phyloP scores from a whole-genome alignment of 805 yeast genomes.

The Ascoidea asiatica region DNA sequence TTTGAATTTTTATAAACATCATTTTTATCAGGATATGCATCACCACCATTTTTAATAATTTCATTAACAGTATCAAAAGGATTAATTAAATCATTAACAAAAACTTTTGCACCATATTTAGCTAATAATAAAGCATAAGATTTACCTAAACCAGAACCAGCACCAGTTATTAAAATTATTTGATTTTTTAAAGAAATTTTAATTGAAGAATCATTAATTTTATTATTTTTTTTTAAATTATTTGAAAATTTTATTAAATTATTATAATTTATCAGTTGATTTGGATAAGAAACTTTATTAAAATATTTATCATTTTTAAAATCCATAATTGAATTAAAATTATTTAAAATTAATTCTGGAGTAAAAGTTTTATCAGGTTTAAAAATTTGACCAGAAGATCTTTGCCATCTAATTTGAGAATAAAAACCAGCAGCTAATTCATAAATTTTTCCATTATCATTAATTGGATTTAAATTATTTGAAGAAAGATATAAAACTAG shows the following conservation, averaged over 20 bases:
- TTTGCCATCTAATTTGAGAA: slow-evolving; percentile 90
- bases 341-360: slow-evolving; percentile 68
- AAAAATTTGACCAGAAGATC: slow-evolving; percentile 76
- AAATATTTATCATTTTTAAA: slow-evolving; percentile 42
- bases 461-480: slow-evolving; percentile 26
- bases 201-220: slow-evolving; percentile 19
- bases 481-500: slow-evolving; percentile 72
- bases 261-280: slow-evolving; percentile 57
- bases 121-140: slow-evolving; percentile 81
- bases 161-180: slow-evolving; percentile 89
- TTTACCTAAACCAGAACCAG: slow-evolving; percentile 89
- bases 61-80: slow-evolving; percentile 65
- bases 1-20: slow-evolving; percentile 70
- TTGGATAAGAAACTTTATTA: slow-evolving; percentile 52
- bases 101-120: slow-evolving; percentile 87
- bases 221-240: slow-evolving; percentile 40
- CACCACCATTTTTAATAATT: slow-evolving; percentile 58
- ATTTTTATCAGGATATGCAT: slow-evolving; percentile 73
- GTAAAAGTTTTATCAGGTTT: slow-evolving; percentile 68
- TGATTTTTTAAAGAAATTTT: slow-evolving; percentile 57
- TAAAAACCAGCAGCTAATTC: slow-evolving; percentile 93
- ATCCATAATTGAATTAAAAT: slow-evolving; percentile 48
- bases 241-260: slow-evolving; percentile 39
- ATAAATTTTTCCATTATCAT: slow-evolving; percentile 61
- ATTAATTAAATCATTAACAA: slow-evolving; percentile 78